These are phyloP conservation scores for Chrysanthemum makinoi DNA, from an alignment of 129 eudicot species.

Conservation along the genomic window DNA sequence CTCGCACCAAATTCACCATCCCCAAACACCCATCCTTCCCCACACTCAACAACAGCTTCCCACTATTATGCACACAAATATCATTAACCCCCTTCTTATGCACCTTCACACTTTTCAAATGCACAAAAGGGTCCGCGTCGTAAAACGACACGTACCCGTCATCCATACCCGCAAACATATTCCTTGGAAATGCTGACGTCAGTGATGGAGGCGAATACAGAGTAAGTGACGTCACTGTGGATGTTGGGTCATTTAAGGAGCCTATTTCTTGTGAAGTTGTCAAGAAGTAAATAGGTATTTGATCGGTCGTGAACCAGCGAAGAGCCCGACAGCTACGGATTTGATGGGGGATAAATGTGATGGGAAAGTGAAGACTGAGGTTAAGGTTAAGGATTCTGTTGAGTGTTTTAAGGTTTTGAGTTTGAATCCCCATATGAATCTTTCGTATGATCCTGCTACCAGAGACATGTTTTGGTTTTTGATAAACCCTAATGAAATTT, in stretches of 20 bases:
- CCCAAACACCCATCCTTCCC: slow-evolving; percentile 73
- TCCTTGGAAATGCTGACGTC: slow-evolving; percentile 64
- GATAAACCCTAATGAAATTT: too few relatives aligned
- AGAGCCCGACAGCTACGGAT: slow-evolving; percentile 81
- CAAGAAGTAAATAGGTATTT: too few relatives aligned
- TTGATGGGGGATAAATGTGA: slow-evolving; percentile 85
- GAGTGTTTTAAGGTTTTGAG: slow-evolving; percentile 59
- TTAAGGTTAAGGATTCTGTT: slow-evolving; percentile 48
- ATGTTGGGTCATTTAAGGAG: slow-evolving; percentile 56
- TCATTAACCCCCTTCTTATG: slow-evolving; percentile 69
- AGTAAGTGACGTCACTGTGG: slow-evolving; percentile 66
- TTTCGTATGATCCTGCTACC: slow-evolving; percentile 93
- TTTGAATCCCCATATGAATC: slow-evolving; percentile 91
- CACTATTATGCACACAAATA: slow-evolving; percentile 67
- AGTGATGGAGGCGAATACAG: slow-evolving; percentile 51
- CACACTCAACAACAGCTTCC: slow-evolving; percentile 72
- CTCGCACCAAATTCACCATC: slow-evolving; percentile 91
- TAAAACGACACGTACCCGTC: slow-evolving; percentile 70
- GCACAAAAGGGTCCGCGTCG: slow-evolving; percentile 88
- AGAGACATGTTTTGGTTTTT: slow-evolving; percentile 46
- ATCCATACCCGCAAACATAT: slow-evolving; percentile 61
- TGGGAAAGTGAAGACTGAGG: slow-evolving; percentile 86
- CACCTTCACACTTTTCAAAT: slow-evolving; percentile 50
- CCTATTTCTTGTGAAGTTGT: slow-evolving; percentile 77
- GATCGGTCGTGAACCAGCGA: too few relatives aligned